Evolutionary conservation across 768 basidiomycete genomes (phyloP).

Genomic region (Cubamyces lactineus): DNA sequence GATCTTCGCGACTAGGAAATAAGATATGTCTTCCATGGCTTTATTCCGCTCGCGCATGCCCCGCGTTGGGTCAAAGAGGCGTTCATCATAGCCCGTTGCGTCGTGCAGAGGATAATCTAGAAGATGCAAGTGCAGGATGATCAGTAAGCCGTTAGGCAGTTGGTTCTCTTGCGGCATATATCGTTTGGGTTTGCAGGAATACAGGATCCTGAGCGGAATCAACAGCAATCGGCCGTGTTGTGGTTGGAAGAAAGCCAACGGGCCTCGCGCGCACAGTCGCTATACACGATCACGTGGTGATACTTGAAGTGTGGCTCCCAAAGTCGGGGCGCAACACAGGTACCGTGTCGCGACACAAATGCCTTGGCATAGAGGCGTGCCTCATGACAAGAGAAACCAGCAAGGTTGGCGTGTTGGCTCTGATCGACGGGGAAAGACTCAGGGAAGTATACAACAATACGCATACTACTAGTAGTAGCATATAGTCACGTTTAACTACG

Average conservation of each 20-base stretch:
- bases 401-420: too few species aligned
- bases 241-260: conserved; percentile 3
- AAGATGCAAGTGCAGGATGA: conserved; percentile 57
- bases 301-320: too few species aligned
- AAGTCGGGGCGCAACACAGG: too few species aligned
- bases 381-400: too few species aligned
- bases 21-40: conserved; percentile 53
- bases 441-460: too few species aligned
- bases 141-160: conserved; percentile 47
- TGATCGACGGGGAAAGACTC: too few species aligned
- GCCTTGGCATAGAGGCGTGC: too few species aligned
- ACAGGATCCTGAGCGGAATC: neutral
- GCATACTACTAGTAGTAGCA: too few species aligned
- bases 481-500: too few species aligned
- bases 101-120: conserved; percentile 53
- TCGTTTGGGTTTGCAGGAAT: neutral
- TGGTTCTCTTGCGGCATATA: neutral
- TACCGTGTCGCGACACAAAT: too few species aligned
- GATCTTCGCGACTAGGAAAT: conserved; percentile 51
- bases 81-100: conserved; percentile 52
- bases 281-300: conserved; percentile 11
- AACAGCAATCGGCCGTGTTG: neutral
- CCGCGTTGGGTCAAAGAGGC: conserved; percentile 47
- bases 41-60: conserved; percentile 55
- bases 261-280: conserved; percentile 1